Conservation (phyloP, 1,284 basidiomycete genomes). For the Melampsora larici-populina region DNA sequence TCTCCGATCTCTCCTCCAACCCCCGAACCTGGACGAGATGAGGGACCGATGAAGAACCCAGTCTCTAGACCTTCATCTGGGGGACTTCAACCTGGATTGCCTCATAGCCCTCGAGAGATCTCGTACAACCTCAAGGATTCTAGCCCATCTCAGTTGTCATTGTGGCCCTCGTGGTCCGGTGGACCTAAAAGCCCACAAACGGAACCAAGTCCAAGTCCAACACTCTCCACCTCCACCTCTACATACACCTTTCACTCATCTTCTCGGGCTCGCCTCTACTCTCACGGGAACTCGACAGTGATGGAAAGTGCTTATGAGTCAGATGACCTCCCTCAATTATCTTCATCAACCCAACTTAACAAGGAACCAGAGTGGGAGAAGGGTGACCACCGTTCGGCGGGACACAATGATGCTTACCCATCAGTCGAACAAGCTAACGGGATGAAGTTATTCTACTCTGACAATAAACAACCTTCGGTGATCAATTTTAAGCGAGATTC, state of each 20-base stretch:
- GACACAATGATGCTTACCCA: neutral
- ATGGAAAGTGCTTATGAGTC: neutral
- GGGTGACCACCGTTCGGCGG: neutral
- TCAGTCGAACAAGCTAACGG: neutral
- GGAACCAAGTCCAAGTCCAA: neutral
- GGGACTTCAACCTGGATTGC: neutral
- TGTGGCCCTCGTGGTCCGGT: neutral
- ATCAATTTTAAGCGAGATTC: neutral
- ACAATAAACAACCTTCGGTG: neutral
- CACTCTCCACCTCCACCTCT: neutral
- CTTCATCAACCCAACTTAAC: neutral
- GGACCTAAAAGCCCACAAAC: neutral
- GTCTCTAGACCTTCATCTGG: neutral
- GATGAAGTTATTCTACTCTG: neutral
- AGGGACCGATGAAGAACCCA: neutral
- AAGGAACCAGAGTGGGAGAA: neutral
- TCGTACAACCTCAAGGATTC: neutral
- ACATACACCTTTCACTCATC: neutral
- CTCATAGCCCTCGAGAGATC: neutral
- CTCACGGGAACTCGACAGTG: neutral
- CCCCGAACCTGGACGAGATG: neutral
- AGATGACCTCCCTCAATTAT: neutral
- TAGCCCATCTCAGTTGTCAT: neutral
- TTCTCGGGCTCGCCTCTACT: neutral
- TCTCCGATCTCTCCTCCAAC: neutral